phyloP scores from a whole-genome alignment of 805 yeast genomes.

The Candida nemodendra region DNA sequence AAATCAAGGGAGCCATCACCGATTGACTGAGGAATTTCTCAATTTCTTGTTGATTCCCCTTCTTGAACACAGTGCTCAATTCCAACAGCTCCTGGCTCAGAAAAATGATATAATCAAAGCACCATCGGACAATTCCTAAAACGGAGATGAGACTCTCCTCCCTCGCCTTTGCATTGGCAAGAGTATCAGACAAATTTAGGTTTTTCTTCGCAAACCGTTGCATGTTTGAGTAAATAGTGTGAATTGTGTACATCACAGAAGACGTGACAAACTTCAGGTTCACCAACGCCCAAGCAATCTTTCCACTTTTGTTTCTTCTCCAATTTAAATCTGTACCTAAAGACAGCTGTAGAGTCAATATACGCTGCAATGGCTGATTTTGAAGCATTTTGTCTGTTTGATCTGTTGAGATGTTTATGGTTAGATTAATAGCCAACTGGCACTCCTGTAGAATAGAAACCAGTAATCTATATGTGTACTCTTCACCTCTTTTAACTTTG shows the following conservation, averaged over 20 bases:
- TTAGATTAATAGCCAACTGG: constrained; percentile 73
- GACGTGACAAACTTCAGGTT: constrained; percentile 72
- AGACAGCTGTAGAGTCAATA: constrained; percentile 66
- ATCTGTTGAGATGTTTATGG: constrained; percentile 67
- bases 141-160: constrained; percentile 63
- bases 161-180: constrained; percentile 40
- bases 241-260: constrained; percentile 60
- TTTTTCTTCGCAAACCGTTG: constrained; percentile 56
- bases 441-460: constrained; percentile 57
- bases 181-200: constrained; percentile 46
- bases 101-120: constrained; percentile 71
- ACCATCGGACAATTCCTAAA: constrained; percentile 84
- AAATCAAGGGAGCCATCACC: constrained; percentile 55
- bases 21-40: constrained; percentile 25
- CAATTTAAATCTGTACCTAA: constrained; percentile 50
- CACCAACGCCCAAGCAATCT: constrained; percentile 60
- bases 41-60: constrained; percentile 20
- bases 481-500: constrained; percentile 19
- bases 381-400: constrained; percentile 73
- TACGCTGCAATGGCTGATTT: constrained; percentile 73
- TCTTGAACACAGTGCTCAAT: constrained; percentile 32
- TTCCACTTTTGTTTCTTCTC: constrained; percentile 40
- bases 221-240: constrained; percentile 64
- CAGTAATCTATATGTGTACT: constrained; percentile 35
- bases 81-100: constrained; percentile 71